These are phyloP conservation scores for Fusarium robinianum DNA, from an alignment of 2,329 filamentous ascomycete species.

Conservation along the genomic window DNA sequence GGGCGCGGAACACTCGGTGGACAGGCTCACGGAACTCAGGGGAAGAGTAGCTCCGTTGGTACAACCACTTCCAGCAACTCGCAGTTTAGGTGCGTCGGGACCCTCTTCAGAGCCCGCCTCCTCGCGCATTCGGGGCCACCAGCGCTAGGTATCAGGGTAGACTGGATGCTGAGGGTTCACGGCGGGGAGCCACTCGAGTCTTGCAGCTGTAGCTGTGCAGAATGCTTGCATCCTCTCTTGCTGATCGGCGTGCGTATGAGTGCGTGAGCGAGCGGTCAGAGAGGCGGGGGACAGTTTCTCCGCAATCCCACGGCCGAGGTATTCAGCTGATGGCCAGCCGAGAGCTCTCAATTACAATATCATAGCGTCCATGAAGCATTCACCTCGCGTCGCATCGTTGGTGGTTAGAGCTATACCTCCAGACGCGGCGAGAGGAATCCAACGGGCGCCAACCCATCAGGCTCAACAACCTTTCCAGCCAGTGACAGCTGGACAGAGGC, in stretches of 20 bases:
- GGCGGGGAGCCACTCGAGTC: constrained; percentile 25
- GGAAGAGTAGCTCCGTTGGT: constrained; percentile 7
- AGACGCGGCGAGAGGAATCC: too few species aligned
- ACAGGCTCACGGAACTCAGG: too few species aligned
- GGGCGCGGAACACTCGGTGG: too few species aligned
- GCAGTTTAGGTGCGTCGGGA: constrained; percentile 23
- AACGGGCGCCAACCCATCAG: constrained; percentile 20
- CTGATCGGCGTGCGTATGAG: constrained; percentile 27
- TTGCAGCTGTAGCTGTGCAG: constrained; percentile 15
- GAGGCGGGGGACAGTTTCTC: constrained; percentile 17
- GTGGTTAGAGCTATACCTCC: too few species aligned
- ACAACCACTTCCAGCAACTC: constrained; percentile 30
- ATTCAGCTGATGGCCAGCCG: constrained; percentile 9
- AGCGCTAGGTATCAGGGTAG: constrained; percentile 30
- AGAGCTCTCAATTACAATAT: constrained; percentile 9
- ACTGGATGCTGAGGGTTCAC: constrained; percentile 30
- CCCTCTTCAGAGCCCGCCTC: constrained; percentile 14
- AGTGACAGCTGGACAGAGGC: constrained; percentile 13
- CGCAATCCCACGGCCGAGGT: constrained; percentile 14
- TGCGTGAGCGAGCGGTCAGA: constrained; percentile 25
- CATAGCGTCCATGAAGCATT: too few species aligned
- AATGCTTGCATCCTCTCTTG: constrained; percentile 25
- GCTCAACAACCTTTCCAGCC: constrained; percentile 16
- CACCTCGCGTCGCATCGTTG: too few species aligned
- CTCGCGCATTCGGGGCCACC: constrained; percentile 23